phyloP scores from a whole-genome alignment of 73 alveolate genomes.

The Effrenium voratum region DNA sequence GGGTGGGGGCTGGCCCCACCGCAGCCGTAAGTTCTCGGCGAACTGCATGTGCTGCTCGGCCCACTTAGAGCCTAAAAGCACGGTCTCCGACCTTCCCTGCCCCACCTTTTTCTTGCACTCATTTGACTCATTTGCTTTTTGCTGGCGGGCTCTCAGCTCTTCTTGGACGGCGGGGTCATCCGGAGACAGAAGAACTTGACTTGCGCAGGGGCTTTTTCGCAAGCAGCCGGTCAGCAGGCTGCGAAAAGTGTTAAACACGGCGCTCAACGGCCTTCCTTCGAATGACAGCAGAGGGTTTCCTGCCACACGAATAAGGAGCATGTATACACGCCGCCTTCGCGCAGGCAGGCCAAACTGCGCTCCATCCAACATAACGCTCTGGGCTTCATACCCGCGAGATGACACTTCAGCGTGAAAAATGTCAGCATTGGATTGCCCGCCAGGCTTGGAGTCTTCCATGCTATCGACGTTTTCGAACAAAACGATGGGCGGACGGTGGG shows the following conservation, averaged over 20 bases:
- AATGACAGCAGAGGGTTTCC: neutral
- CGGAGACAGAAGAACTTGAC: neutral
- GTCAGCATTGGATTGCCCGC: neutral
- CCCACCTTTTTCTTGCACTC: neutral
- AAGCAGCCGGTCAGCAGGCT: conserved; percentile 3
- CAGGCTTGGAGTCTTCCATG: conserved; percentile 27
- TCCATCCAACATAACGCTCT: neutral
- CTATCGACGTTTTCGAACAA: conserved; percentile 39
- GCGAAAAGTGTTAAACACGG: neutral
- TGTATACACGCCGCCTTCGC: neutral
- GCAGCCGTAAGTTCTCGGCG: neutral
- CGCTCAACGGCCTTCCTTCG: neutral
- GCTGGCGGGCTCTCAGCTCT: neutral
- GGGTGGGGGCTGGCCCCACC: neutral
- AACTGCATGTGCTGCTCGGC: conserved; percentile 36
- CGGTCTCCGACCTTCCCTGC: neutral
- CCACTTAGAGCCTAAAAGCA: neutral
- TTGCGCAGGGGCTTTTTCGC: neutral
- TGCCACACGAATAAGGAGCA: neutral
- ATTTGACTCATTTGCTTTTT: neutral
- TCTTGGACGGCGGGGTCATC: neutral
- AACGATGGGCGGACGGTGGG: neutral
- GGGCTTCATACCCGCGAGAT: conserved; percentile 18
- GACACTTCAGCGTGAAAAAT: neutral
- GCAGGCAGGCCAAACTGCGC: neutral